Conservation (phyloP, 2,329 filamentous ascomycete species). For the Aspergillus caelatus region DNA sequence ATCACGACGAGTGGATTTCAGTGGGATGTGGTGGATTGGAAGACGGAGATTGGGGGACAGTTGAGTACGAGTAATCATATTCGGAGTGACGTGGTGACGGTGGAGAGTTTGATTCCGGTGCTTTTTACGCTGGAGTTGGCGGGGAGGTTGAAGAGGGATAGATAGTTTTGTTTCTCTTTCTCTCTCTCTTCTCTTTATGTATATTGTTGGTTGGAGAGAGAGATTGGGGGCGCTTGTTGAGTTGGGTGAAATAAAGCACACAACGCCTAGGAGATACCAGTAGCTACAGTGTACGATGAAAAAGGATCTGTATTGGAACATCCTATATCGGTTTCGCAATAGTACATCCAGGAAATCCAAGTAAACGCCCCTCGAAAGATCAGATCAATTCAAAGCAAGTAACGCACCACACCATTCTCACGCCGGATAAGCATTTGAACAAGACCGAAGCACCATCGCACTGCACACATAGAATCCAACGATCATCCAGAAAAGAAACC, state of each 20-base stretch:
- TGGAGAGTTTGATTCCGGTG: conserved; percentile 66
- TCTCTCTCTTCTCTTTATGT: neutral
- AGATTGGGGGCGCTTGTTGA: too few species aligned
- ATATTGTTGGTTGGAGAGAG: too few species aligned
- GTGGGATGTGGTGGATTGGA: conserved; percentile 88
- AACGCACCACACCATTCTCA: neutral
- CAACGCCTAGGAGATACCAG: neutral
- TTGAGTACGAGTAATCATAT: conserved; percentile 84
- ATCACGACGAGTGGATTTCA: conserved; percentile 81
- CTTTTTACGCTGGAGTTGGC: conserved; percentile 74
- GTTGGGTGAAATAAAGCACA: too few species aligned
- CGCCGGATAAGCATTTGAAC: neutral
- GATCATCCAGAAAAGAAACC: neutral
- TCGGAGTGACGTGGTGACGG: conserved; percentile 60
- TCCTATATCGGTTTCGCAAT: neutral
- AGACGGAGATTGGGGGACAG: conserved; percentile 71
- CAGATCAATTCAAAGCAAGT: neutral
- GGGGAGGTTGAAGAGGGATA: conserved; percentile 36
- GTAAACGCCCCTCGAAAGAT: neutral
- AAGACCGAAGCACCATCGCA: neutral
- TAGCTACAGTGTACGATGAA: neutral
- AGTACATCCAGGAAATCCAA: conserved; percentile 5
- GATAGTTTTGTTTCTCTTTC: conserved; percentile 9
- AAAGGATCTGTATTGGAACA: neutral
- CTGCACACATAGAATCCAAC: neutral